Evolutionary conservation across 2,329 filamentous ascomycete species (phyloP), one percentile per base, ranked within the genome.

Genomic region (Ophiostoma pallidulum): DNA sequence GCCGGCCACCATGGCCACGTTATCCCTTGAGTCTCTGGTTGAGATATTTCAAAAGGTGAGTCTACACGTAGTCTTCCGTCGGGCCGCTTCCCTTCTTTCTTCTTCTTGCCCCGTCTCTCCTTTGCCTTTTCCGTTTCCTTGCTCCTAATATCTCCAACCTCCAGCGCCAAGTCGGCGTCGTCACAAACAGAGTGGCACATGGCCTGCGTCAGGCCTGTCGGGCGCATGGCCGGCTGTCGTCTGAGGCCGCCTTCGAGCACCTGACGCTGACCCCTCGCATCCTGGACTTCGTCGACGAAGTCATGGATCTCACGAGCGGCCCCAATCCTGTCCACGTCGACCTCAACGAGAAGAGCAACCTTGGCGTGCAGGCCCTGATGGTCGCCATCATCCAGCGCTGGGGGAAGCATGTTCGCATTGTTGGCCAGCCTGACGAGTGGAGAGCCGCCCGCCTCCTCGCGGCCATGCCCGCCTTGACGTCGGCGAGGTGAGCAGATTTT

Each of bases 391-490:
- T 41, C 9, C 31, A 24, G 9, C 13, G 38, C 9, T 47, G 38
- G 38, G 32, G 29, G 4, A 20, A 28, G 7, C 38, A 47, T 16
- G 22, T 47, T 13, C 31, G 39, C 19, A 38, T 47, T 8, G 14
- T 41, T 31, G 40, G 16, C 85, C 29, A 50, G 29, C 43, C 43
- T 13, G 37, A 46, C 24, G 48, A 50, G 13, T 13, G n/a, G 22
- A 28, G n/a, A 8, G 40, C 37, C 8, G 28, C 26, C 8, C n/a
- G 26, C 6, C 35, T 37, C 12, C 19, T 48, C 10, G 7, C 35
- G 4, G 19, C 19, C 26, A 42, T 49, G 39, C 16, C 39, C 9
- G 20, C 12, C 4, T 18, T 50, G 28, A 20, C 35, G 6, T 35
- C 45, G 6, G 22, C 32, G 3, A 35, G 22, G 45, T 47, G 7